Evolutionary conservation across 2,329 filamentous ascomycete genomes (phyloP), one percentile per base, ranked within the genome.

Genomic region (Periconia sp.): DNA sequence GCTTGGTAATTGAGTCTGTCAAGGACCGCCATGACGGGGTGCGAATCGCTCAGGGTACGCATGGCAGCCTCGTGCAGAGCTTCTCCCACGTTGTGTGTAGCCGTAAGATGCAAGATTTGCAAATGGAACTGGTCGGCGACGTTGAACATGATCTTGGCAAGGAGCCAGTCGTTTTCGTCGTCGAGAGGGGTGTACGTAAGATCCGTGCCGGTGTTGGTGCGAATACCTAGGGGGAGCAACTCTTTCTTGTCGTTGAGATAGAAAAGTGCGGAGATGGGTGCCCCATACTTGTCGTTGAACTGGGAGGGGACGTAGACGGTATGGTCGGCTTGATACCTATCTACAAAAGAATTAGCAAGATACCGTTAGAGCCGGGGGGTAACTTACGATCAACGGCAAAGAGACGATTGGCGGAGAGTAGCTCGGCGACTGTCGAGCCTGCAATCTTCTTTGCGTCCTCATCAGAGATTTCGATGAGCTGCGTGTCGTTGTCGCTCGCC

Each of bases 121-220:
- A 15, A 20, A 17, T 49, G 41, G 33, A 53, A 53, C 19, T 45
- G 45, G 20, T 53, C 50, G 8, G 40, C 41, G 7, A 53, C 45
- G 14, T 53, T 49, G 46, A 53, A 53, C 19, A 49, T 49, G 14
- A 53, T 53, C 46, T 53, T 53, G 20, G 50, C 50, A 13, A 53
- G 45, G 30, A 53, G 45, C 50, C 50, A 49, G 41, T 53, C 45
- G 11, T 41, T 45, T 7, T 42, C 31, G 14, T 18, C 17, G 14
- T 53, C 50, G 20, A 49, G 41, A 14, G 40, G 40, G 3, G 50
- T 49, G 31, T 53, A 53, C n/a, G 46, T 49, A 20, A 53, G 41
- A 19, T 53, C 49, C 10, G 37, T 20, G n/a, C 46, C 50, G 15
- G 48, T 41, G 15, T 53, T 53, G 9, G 46, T 49, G 13, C 35